Percentiles rank a stretch among this genome's conserved stretches.
Evolutionary conservation across 2,329 filamentous ascomycete genomes (phyloP).

Genomic region (Westerdykella ornata): DNA sequence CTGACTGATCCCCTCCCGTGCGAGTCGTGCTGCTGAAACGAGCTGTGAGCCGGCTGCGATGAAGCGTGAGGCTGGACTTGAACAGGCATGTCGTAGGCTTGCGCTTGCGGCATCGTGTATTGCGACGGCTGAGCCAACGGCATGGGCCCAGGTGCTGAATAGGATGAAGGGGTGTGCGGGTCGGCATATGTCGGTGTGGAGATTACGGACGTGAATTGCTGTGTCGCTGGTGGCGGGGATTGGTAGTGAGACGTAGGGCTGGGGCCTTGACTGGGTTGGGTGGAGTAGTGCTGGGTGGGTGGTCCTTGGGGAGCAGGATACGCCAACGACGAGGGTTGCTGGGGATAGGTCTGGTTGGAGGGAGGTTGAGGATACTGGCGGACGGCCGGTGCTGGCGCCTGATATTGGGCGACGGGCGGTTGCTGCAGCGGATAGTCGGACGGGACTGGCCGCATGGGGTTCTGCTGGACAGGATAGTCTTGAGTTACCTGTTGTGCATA

Average conservation of each 20-base stretch:
- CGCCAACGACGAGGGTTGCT: slow-evolving; percentile 12
- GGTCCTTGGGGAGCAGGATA: slow-evolving; percentile 15
- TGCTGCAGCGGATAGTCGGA: slow-evolving; percentile 18
- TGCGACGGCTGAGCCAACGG: slow-evolving; percentile 19
- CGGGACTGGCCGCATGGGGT: too few species aligned
- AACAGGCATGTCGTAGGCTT: slow-evolving; percentile 19
- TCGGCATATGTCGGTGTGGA: slow-evolving; percentile 17
- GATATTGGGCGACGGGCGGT: slow-evolving; percentile 10
- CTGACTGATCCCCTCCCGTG: slow-evolving; percentile 29
- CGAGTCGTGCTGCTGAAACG: slow-evolving; percentile 17
- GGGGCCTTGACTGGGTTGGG: slow-evolving; percentile 7
- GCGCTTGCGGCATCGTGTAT: slow-evolving; percentile 20
- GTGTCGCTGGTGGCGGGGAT: slow-evolving; percentile 3
- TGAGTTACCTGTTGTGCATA: slow-evolving; percentile 21
- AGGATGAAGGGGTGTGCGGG: slow-evolving; percentile 12
- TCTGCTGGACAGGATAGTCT: slow-evolving; percentile 20
- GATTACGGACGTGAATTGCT: slow-evolving; percentile 8
- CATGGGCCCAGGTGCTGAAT: slow-evolving; percentile 16
- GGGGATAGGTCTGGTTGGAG: slow-evolving; percentile 14
- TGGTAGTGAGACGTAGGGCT: slow-evolving; percentile 14
- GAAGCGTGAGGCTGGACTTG: slow-evolving; percentile 15
- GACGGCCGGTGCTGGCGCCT: too few species aligned
- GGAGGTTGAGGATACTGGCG: slow-evolving; percentile 8
- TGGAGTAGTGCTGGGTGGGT: slow-evolving; percentile 8
- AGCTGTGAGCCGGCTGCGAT: slow-evolving; percentile 10